Base-by-base conservation (phyloP, 31 red algal species). In the Porphyra umbilicalis region DNA sequence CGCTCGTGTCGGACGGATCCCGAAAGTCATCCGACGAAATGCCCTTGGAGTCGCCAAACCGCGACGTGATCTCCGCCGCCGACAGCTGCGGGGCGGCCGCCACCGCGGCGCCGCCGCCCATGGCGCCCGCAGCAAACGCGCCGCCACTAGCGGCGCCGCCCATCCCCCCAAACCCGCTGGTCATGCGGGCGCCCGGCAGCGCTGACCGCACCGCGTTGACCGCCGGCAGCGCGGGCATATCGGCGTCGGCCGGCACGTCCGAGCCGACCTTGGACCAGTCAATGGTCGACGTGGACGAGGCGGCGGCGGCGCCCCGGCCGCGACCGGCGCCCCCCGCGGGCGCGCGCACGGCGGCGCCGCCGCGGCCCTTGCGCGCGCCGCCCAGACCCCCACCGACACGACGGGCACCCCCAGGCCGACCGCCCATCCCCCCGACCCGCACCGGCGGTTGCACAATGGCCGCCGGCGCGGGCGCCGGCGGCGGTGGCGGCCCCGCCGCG, bases 11-110 rank as follows among this genome's bases (percentile, higher is more conserved):
- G 57, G 57, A 13, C 13, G 57, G 20, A 8, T 71, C 57, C 57
- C 57, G 57, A 86, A 92, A 92, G 80, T 92, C 90, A 9, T 79
- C 91, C 6, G 86, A 88, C 46, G 91, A 93, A 16, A 93, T 93
- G 77, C 86, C 82, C 75, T 93, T 93, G 57, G 78, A 76, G 34
- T 87, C 85, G 18, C 57, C 77, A 44, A 89, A 93, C 31, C 84
- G 80, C 83, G 84, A 86, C 42, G 81, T 44, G 33, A 87, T 84
- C 30, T 93, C 86, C 35, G 71, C 86, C n/a, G 86, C 86, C 29
- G 80, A 84, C 35, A 40, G 8, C 32, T 32, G 35, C 36, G 42
- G 33, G 42, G 42, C 39, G 30, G 38, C 36, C 15, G 79, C 36
- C 44, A 81, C 75, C 1, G 79, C 38, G 35, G 79, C 78, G 32